Evolutionary conservation across 2,329 filamentous ascomycete species (phyloP).

Genomic region (Corynespora cassiicola): DNA sequence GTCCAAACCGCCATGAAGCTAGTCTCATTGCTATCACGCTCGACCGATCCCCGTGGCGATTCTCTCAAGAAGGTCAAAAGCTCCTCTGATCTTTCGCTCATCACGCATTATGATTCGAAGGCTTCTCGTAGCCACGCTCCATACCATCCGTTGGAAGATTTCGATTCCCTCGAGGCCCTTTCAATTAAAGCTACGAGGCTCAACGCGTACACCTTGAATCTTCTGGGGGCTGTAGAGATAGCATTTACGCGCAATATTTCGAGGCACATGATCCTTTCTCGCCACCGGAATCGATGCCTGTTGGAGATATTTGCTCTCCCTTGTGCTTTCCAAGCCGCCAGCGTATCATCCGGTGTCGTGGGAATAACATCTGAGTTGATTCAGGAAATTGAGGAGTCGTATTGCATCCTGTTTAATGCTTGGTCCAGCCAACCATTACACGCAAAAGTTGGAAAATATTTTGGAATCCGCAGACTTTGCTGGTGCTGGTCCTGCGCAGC

Average conservation of each 20-base stretch:
- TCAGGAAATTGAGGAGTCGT: slow-evolving; percentile 26
- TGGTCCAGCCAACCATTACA: slow-evolving; percentile 14
- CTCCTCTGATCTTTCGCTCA: background rate
- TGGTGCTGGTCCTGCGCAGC: slow-evolving; percentile 27
- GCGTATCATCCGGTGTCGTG: slow-evolving; percentile 7
- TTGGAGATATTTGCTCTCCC: slow-evolving; percentile 24
- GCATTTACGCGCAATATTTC: slow-evolving; percentile 27
- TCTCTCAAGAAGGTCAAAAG: background rate
- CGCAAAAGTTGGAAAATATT: slow-evolving; percentile 7
- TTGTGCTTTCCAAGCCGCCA: slow-evolving; percentile 18
- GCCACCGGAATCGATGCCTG: slow-evolving; percentile 12
- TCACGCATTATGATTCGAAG: background rate
- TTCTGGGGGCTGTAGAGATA: slow-evolving; percentile 21
- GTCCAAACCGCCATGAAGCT: slow-evolving; percentile 14
- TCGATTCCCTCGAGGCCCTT: slow-evolving; percentile 20
- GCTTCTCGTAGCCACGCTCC: background rate
- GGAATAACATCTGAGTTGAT: slow-evolving; percentile 16
- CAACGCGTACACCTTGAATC: slow-evolving; percentile 23
- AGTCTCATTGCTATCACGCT: slow-evolving; percentile 8
- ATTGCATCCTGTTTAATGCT: slow-evolving; percentile 26
- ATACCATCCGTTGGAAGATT: slow-evolving; percentile 8
- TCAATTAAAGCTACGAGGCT: slow-evolving; percentile 18
- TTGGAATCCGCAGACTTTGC: slow-evolving; percentile 15
- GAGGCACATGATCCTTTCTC: slow-evolving; percentile 22
- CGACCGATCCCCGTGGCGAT: no score